These are phyloP conservation scores for Phoma herbarum DNA, from an alignment of 2,329 filamentous ascomycete species.

Conservation along the genomic window DNA sequence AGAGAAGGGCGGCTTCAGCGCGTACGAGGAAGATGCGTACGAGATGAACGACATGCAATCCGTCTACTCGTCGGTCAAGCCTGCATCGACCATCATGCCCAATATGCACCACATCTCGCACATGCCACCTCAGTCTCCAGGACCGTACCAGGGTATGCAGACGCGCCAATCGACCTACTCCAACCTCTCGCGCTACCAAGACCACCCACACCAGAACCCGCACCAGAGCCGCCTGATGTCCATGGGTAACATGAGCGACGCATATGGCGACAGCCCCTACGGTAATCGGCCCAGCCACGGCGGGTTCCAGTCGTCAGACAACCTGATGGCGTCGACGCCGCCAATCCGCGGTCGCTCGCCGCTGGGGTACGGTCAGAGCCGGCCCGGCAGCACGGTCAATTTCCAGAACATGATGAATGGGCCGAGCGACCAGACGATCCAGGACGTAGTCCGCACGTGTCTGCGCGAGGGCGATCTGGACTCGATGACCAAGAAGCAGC, in stretches of 20 bases:
- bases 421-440: conserved; percentile 80
- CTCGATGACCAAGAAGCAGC: conserved; percentile 97
- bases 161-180: conserved; percentile 79
- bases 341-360: conserved; percentile 58
- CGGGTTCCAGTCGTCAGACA: conserved; percentile 54
- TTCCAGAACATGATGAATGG: conserved; percentile 68
- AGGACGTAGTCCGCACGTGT: conserved; percentile 84
- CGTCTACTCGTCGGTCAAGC: conserved; percentile 89
- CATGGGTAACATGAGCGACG: conserved; percentile 64
- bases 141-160: conserved; percentile 70
- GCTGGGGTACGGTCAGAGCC: conserved; percentile 57
- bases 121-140: conserved; percentile 81
- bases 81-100: conserved; percentile 84
- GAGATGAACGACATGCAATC: conserved; percentile 99
- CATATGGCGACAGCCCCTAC: conserved; percentile 49
- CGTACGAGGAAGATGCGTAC: conserved; percentile 78
- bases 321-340: conserved; percentile 51
- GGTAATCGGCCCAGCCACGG: conserved; percentile 52
- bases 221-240: conserved; percentile 66
- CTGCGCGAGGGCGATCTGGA: conserved; percentile 91
- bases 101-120: conserved; percentile 78
- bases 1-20: conserved; percentile 68
- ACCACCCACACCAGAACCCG: conserved; percentile 67
- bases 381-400: conserved; percentile 65
- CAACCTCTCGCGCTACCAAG: conserved; percentile 68